Base-by-base conservation (phyloP, 2,329 filamentous ascomycete genomes). In the Phyllosticta paracitricarpa region DNA sequence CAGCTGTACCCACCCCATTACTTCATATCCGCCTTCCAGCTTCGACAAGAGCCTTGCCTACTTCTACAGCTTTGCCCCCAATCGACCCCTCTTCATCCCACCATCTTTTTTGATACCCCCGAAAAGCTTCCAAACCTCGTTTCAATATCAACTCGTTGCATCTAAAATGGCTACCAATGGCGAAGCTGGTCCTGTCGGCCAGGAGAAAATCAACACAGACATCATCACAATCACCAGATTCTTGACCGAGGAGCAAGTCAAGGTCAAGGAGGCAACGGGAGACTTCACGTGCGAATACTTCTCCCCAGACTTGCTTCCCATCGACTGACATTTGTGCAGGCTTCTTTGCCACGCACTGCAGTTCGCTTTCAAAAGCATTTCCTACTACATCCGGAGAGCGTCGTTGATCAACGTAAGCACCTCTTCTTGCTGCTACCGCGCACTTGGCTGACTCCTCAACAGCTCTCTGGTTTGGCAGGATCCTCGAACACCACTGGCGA, bases 351-450 rank as follows among this genome's bases (percentile, higher is more conserved):
- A 99, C 75, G 92, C 94, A 63, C 89, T 99, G 63, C 94, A 97
- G 77, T 99, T 97, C 82, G 93, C 94, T 66, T 99, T 99, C 88
- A 99, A 99, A 82, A 96, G 91, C 67, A 99, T 99, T 76, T 91
- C 94, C 69, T 96, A 97, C 83, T 99, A 97, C 82, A 99, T 99
- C 77, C 92, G 93, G 70, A 88, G 94, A 75, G 91, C 93, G 40
- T 93, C 91, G 25, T 81, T 99, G 66, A 93, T 97, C 79, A 96
- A 96, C 81, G 75, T 77, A 67, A 57, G 74, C 64, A 48, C 22
- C 12, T 17, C 12, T 19, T 30, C 19, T 19, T 5, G 2, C 54
- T 19, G 55, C 56, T 72, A 51, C 72, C 63, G 19, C 6, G n/a
- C n/a, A 35, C 17, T 14, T 1, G 24, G 24, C 58, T 54, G 19